Base-by-base conservation (phyloP, 2,329 filamentous ascomycete species). In the Aspergillus vadensis region DNA sequence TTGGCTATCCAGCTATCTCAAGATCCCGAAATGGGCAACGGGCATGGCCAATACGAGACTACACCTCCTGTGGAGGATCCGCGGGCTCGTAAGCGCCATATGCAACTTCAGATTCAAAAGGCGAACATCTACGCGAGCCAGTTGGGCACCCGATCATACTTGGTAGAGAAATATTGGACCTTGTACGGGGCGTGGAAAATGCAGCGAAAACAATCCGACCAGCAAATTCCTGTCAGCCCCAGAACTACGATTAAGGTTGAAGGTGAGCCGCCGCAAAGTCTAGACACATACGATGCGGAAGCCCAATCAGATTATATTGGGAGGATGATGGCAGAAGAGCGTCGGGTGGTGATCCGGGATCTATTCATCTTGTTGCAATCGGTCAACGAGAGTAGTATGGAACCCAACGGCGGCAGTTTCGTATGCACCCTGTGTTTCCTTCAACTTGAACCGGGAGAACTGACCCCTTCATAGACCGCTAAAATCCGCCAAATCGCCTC, bases 41-140 rank as follows among this genome's bases (percentile, higher is more conserved):
- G 54, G 1, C 55, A 39, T 9, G 53, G 55, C 53, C 60, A 43
- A 77, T 78, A n/a, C 75, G 83, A 58, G 77, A 82, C 64, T 86
- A 85, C 65, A 82, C 80, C 54, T 81, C 84, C 1, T 81, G 21
- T 84, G 0, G 65, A 69, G 39, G 70, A 71, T 15, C 64, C 67
- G 10, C 64, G 66, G 9, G 41, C 66, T 15, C 67, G 64, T 19
- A 67, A 72, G 53, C 70, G 70, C 27, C 65, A 69, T 5, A 78
- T 92, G 4, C 91, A 95, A 71, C 92, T 88, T 66, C 92, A 96
- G 76, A 95, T 97, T 30, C 92, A 96, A 73, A 96, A 96, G 73
- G 91, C 91, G 6, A 96, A 96, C 73, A 91, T 97, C 41, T 92
- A 94, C 71, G 87, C 88, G 2, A 94, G 89, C 5, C 89, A 92